Conservation (phyloP, 257 asterid species). For the Solanum medicagineum region DNA sequence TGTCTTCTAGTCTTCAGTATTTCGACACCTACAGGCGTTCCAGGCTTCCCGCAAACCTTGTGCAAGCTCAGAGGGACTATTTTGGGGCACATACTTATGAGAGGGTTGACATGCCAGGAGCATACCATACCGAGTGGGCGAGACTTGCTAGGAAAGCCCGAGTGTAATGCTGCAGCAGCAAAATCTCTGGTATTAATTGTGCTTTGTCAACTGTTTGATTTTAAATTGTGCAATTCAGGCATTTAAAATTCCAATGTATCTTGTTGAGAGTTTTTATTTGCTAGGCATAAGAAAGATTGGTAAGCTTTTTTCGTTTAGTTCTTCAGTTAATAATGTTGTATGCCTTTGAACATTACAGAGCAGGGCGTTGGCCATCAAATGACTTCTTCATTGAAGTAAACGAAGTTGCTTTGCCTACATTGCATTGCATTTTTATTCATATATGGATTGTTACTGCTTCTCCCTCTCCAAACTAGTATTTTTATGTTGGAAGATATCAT, state of each 20-base stretch:
- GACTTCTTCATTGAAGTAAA: not conserved
- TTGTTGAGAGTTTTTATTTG: constrained; percentile 18
- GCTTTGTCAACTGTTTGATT: not conserved
- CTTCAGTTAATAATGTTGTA: constrained; percentile 38
- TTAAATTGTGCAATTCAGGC: constrained; percentile 12
- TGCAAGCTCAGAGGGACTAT: constrained; percentile 94
- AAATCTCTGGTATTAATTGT: constrained; percentile 13
- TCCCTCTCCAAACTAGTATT: not conserved
- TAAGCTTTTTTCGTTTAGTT: constrained; percentile 18
- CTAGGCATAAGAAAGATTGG: constrained; percentile 12
- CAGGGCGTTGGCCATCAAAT: not conserved
- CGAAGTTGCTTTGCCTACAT: not conserved
- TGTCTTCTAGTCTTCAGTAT: constrained; percentile 88
- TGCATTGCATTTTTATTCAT: not conserved
- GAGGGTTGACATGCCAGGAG: constrained; percentile 56
- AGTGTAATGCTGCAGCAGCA: constrained; percentile 15
- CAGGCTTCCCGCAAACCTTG: constrained; percentile 85
- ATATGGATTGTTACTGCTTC: not conserved
- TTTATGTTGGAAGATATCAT: not conserved
- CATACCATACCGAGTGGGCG: constrained; percentile 90
- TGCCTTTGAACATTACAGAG: constrained; percentile 4
- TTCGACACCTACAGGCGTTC: constrained; percentile 79
- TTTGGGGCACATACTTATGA: constrained; percentile 95
- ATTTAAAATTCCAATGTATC: constrained; percentile 21
- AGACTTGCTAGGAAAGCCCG: constrained; percentile 66